These are phyloP conservation scores for Pistacia vera DNA, from an alignment of 345 rosid genomes.

Conservation along the genomic window DNA sequence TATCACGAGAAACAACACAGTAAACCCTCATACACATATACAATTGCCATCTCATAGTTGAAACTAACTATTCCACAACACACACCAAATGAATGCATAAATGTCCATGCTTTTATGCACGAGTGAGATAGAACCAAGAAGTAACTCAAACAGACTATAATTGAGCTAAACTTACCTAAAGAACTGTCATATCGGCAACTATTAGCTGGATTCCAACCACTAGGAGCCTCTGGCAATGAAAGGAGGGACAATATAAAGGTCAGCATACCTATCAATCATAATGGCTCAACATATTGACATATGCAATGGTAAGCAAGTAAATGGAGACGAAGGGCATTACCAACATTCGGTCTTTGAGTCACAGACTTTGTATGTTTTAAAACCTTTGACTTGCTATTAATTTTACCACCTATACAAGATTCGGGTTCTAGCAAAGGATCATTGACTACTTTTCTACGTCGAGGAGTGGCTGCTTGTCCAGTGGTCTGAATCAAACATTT, in stretches of 20 bases:
- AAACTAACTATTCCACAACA: background rate
- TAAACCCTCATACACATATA: background rate
- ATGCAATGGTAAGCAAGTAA: background rate
- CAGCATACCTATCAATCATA: background rate
- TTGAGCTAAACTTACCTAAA: slow-evolving; percentile 41
- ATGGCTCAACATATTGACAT: background rate
- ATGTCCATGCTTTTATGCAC: background rate
- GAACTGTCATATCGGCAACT: slow-evolving; percentile 75
- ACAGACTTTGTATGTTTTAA: slow-evolving; percentile 37
- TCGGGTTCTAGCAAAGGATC: slow-evolving; percentile 30
- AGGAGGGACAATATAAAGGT: slow-evolving; percentile 12
- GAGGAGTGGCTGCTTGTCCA: slow-evolving; percentile 22
- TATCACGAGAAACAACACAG: slow-evolving; percentile 22
- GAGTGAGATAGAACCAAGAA: background rate
- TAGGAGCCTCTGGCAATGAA: slow-evolving; percentile 39
- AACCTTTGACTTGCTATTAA: slow-evolving; percentile 38
- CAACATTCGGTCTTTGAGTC: slow-evolving; percentile 33
- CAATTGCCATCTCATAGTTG: background rate
- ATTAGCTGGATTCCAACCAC: slow-evolving; percentile 39
- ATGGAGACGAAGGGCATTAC: slow-evolving; percentile 29
- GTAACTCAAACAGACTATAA: background rate
- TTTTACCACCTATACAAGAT: slow-evolving; percentile 32
- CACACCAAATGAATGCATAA: background rate
- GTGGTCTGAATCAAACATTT: slow-evolving; percentile 33
- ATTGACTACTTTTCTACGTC: slow-evolving; percentile 24